phyloP scores from a whole-genome alignment of 345 rosid species.

The Eucalyptus sp. region DNA sequence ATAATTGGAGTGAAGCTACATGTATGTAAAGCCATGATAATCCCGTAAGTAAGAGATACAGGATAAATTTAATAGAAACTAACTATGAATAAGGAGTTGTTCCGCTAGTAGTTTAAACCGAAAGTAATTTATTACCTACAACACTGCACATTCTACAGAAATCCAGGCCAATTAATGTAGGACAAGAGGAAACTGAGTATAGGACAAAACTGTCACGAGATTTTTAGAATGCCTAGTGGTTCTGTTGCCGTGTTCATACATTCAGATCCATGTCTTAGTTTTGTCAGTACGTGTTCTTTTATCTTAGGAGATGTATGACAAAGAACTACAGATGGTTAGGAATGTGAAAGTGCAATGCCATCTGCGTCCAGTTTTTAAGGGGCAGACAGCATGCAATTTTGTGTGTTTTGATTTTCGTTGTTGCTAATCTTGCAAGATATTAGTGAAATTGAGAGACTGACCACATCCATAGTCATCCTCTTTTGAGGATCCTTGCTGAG shows the following conservation, averaged over 20 bases:
- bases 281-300: not conserved
- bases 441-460: not conserved
- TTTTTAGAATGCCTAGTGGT: not conserved
- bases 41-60: not conserved
- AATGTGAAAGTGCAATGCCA: not conserved
- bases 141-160: not conserved
- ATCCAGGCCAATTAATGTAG: not conserved
- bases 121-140: not conserved
- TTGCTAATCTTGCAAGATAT: not conserved
- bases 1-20: not conserved
- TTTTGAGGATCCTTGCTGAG: conserved; percentile 46
- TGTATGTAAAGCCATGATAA: not conserved
- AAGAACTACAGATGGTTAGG: not conserved
- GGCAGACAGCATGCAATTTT: not conserved
- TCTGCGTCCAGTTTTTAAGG: not conserved
- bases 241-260: not conserved
- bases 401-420: not conserved
- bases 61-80: not conserved
- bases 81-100: not conserved
- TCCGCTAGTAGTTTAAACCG: not conserved
- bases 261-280: not conserved
- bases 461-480: conserved; percentile 37
- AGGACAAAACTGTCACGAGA: not conserved
- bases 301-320: not conserved
- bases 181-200: not conserved